Base-by-base conservation (phyloP, 176 grass and related monocot species). In the Aegilops speltoides region DNA sequence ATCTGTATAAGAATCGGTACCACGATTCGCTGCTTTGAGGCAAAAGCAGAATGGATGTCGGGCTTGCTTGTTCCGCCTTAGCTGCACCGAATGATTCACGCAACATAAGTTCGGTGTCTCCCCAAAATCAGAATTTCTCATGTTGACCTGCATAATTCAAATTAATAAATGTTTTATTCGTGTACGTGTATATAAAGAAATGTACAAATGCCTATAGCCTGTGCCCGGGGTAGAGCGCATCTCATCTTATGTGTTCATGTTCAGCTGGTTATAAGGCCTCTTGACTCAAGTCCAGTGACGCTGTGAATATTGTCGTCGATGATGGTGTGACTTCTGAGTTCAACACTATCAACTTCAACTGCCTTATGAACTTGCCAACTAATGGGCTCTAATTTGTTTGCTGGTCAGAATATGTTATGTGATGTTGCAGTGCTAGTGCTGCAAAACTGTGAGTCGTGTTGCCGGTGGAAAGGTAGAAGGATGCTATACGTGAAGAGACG, bases 21-120 rank as follows among this genome's bases (percentile, higher is more conserved):
- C 93, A 93, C 57, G 93, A 95, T 91, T 90, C 91, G 13, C 74
- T 97, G 64, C 82, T 90, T 85, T 98, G 84, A 89, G 56, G 46
- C 76, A 31, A 83, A 78, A 57, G 36, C 73, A 12, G 73, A 79
- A 26, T 31, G 41, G 46, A 60, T 50, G 61, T 72, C 82, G 40
- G 46, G 20, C 46, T 67, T 77, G 77, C 22, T 69, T 69, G 88
- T 48, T 19, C 70, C 19, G 20, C 43, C 43, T 41, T 41, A 10
- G 85, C 71, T 85, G 77, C 36, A 46, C 37, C 20, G 40, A 72
- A 85, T 52, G 48, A 52, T 52, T 85, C 71, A 28, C 64, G 63
- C 86, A 77, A 40, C 78, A 43, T 88, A 85, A 81, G 77, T 52
- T 81, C 45, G 82, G 82, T 82, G 57, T 82, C 52, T 57, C 52